These are phyloP conservation scores for Coemansia pectinata DNA, from an alignment of 192 early-diverging fungal species.

Conservation along the genomic window DNA sequence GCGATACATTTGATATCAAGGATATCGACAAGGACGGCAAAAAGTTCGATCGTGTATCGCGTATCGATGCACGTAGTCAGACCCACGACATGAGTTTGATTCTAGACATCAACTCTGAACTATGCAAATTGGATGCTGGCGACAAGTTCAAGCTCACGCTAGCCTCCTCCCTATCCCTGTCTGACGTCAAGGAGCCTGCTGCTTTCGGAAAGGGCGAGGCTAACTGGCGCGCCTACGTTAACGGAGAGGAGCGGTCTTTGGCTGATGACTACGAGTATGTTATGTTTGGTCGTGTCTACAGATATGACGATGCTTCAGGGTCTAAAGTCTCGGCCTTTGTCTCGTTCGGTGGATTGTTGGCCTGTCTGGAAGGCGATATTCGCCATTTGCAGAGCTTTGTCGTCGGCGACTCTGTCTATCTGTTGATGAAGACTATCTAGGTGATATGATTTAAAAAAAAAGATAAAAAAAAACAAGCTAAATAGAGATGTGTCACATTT, in stretches of 20 bases:
- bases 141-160: slow-evolving; percentile 86
- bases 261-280: slow-evolving; percentile 99
- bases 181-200: slow-evolving; percentile 34
- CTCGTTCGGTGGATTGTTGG: slow-evolving; percentile 90
- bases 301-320: slow-evolving; percentile 82
- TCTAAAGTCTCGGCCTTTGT: slow-evolving; percentile 77
- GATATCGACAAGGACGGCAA: slow-evolving; percentile 89
- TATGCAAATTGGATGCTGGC: slow-evolving; percentile 82
- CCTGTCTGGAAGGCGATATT: slow-evolving; percentile 85
- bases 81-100: slow-evolving; percentile 87
- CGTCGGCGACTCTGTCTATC: slow-evolving; percentile 88
- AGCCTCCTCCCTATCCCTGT: slow-evolving; percentile 73
- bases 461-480: background rate
- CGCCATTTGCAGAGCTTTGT: slow-evolving; percentile 78
- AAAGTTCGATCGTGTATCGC: slow-evolving; percentile 93
- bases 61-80: slow-evolving; percentile 79
- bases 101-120: slow-evolving; percentile 93
- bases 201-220: slow-evolving; percentile 56
- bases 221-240: slow-evolving; percentile 55
- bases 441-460: background rate
- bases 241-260: slow-evolving; percentile 66
- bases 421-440: slow-evolving; percentile 71
- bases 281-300: slow-evolving; percentile 97
- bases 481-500: background rate
- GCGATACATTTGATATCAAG: slow-evolving; percentile 85